Evolutionary conservation across 306 rosid genomes (phyloP).

Genomic region (Gastrolobium villosum): DNA sequence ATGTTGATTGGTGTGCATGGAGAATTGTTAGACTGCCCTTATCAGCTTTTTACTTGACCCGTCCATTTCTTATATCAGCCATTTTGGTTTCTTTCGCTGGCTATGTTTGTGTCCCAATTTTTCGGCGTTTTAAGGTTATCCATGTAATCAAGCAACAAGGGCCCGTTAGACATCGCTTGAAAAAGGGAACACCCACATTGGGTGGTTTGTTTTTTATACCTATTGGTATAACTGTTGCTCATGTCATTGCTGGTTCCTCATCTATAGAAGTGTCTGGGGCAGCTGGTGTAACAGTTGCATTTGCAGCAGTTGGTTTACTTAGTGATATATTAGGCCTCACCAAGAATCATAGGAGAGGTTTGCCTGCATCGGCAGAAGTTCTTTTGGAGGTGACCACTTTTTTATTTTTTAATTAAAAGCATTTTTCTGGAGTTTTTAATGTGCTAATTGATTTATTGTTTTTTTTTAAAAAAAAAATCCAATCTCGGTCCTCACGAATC

Average conservation of each 20-base stretch:
- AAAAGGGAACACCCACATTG: conserved; percentile 80
- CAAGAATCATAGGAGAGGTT: conserved; percentile 68
- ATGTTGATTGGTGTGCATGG: conserved; percentile 96
- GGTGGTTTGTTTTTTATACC: conserved; percentile 95
- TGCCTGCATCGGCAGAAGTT: conserved; percentile 65
- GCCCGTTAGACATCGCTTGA: conserved; percentile 60
- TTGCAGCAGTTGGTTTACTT: conserved; percentile 86
- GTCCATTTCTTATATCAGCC: conserved; percentile 86
- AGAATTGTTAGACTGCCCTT: conserved; percentile 87
- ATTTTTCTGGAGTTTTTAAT: conserved; percentile 37
- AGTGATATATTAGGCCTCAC: conserved; percentile 72
- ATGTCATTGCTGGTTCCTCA: conserved; percentile 64
- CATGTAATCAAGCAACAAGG: conserved; percentile 71
- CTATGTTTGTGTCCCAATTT: conserved; percentile 84
- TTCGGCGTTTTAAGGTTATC: conserved; percentile 64
- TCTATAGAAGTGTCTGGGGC: conserved; percentile 81
- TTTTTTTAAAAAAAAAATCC: neutral
- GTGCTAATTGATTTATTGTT: conserved; percentile 9
- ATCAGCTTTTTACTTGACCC: conserved; percentile 77
- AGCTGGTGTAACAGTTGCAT: conserved; percentile 77
- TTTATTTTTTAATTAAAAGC: neutral
- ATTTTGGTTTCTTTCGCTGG: conserved; percentile 78
- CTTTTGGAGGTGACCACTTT: conserved; percentile 71
- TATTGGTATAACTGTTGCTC: conserved; percentile 78
- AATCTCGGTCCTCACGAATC: neutral